A percentile compares a stretch with the other conserved stretches of the same genome.
Conservation (phyloP, 2,329 filamentous ascomycete species). For the Ampelomyces quisqualis region DNA sequence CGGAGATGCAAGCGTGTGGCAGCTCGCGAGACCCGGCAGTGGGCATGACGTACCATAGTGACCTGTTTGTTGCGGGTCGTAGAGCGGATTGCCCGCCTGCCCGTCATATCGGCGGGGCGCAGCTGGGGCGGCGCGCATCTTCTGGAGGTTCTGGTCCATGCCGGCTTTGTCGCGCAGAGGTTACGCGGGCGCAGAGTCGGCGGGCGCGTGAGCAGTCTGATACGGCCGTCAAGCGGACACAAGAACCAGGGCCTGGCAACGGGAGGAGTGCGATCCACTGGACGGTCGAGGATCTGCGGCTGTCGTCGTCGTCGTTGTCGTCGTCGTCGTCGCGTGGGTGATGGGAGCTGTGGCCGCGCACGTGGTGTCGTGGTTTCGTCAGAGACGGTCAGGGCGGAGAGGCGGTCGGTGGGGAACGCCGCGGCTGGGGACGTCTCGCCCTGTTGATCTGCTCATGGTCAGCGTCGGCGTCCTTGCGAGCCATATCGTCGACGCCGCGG, state of each 20-base stretch:
- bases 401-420: constrained; percentile 30
- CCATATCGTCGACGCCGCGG: constrained; percentile 4
- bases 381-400: constrained; percentile 27
- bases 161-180: constrained; percentile 30
- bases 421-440: constrained; percentile 17
- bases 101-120: constrained; percentile 52
- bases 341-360: constrained; percentile 24
- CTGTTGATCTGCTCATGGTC: background rate
- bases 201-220: constrained; percentile 18
- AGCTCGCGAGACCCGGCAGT: no score
- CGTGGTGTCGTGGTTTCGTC: constrained; percentile 40
- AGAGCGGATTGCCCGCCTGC: constrained; percentile 51
- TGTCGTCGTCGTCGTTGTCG: constrained; percentile 21
- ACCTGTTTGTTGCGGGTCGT: constrained; percentile 50
- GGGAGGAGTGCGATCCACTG: constrained; percentile 18
- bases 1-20: no score
- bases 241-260: constrained; percentile 26
- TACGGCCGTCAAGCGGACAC: constrained; percentile 5
- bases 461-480: constrained; percentile 1
- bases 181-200: constrained; percentile 37
- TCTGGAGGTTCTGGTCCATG: constrained; percentile 44
- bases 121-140: constrained; percentile 41
- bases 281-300: constrained; percentile 25
- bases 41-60: constrained; percentile 53
- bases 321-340: constrained; percentile 37